These are phyloP conservation scores for Mitragyna speciosa DNA, from an alignment of 257 asterid genomes.

Conservation along the genomic window DNA sequence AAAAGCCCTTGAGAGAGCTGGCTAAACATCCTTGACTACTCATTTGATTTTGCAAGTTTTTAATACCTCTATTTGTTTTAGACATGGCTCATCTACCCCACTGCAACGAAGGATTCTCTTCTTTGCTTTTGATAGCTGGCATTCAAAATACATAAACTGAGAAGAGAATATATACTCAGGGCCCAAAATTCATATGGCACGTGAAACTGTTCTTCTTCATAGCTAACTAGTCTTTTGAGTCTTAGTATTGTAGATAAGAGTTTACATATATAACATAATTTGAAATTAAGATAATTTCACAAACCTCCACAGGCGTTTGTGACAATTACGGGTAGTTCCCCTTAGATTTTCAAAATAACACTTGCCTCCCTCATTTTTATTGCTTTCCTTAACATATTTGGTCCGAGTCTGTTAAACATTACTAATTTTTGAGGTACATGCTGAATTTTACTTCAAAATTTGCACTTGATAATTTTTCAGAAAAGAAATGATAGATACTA, in stretches of 20 bases:
- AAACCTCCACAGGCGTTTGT: too few species aligned
- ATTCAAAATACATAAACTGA: neutral
- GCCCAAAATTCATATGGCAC: constrained; percentile 9
- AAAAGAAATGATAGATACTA: too few species aligned
- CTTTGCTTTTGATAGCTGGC: neutral
- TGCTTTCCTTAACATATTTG: too few species aligned
- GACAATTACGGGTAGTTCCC: too few species aligned
- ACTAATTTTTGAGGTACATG: too few species aligned
- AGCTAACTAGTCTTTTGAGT: neutral
- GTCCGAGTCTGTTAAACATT: too few species aligned
- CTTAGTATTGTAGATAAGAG: neutral
- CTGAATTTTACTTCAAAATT: too few species aligned
- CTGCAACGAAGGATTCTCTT: neutral
- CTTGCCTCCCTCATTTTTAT: too few species aligned
- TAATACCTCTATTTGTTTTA: neutral
- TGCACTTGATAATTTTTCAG: too few species aligned
- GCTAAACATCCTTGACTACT: neutral
- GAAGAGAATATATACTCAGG: neutral
- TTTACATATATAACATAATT: neutral
- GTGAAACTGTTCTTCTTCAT: neutral
- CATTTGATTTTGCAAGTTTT: neutral
- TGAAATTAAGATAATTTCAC: too few species aligned
- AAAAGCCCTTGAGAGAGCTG: neutral
- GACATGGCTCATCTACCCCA: neutral
- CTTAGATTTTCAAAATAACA: too few species aligned